A percentile compares a stretch with the other conserved stretches of the same genome.
Evolutionary conservation across 371 early-diverging fungal species (phyloP).

Genomic region (Apophysomyces trapeziformis): DNA sequence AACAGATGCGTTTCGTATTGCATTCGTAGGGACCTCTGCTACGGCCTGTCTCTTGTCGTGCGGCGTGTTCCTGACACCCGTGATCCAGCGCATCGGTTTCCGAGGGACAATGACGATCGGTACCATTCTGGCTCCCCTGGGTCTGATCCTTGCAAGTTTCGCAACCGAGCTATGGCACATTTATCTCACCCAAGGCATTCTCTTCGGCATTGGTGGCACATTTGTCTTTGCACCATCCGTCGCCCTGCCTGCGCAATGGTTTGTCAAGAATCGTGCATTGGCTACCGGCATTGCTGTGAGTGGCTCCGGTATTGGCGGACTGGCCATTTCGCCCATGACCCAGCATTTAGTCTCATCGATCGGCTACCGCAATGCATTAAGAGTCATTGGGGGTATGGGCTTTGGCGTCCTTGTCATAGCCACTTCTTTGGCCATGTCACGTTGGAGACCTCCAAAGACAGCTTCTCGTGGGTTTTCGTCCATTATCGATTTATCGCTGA

Average conservation of each 20-base stretch:
- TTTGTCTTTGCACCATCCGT: conserved; percentile 45
- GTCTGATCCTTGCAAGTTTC: conserved; percentile 49
- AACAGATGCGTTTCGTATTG: conserved; percentile 19
- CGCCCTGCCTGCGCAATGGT: conserved; percentile 51
- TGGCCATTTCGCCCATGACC: conserved; percentile 59
- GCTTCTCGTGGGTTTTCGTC: background rate
- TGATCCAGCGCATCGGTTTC: conserved; percentile 55
- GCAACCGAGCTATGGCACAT: conserved; percentile 49
- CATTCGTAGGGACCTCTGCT: conserved; percentile 24
- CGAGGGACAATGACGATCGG: conserved; percentile 57
- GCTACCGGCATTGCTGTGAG: conserved; percentile 35
- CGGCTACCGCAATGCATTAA: conserved; percentile 62
- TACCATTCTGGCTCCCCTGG: conserved; percentile 27
- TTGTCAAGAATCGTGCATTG: conserved; percentile 43
- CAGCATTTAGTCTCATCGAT: conserved; percentile 50
- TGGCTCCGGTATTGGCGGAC: conserved; percentile 2
- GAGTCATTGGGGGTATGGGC: conserved; percentile 42
- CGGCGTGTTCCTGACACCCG: conserved; percentile 50
- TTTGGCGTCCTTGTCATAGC: conserved; percentile 47
- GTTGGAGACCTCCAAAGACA: conserved; percentile 37
- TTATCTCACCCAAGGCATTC: conserved; percentile 40
- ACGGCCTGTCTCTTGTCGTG: conserved; percentile 13
- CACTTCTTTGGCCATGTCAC: conserved; percentile 34
- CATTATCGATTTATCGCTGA: conserved; percentile 5
- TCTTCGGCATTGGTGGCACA: conserved; percentile 39